phyloP scores from a whole-genome alignment of 208 protist species.

The Trypanosoma theileri region DNA sequence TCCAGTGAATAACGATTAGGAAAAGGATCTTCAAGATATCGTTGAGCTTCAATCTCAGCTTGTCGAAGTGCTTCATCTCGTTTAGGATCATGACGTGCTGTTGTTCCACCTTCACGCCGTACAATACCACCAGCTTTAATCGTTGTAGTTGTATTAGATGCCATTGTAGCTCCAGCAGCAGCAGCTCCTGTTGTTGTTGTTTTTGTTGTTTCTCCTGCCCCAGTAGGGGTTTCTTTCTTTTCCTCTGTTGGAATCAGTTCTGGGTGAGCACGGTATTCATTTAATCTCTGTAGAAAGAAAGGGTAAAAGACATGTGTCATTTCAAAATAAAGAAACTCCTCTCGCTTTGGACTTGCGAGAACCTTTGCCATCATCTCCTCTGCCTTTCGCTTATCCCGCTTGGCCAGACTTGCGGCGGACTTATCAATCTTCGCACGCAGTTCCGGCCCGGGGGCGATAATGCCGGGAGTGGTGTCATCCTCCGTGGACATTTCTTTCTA shows the following conservation, averaged over 20 bases:
- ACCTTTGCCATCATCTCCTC: slow-evolving; percentile 85
- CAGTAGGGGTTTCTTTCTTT: slow-evolving; percentile 19
- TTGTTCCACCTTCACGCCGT: slow-evolving; percentile 60
- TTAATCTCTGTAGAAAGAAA: slow-evolving; percentile 85
- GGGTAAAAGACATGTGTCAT: slow-evolving; percentile 88
- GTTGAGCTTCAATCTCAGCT: slow-evolving; percentile 69
- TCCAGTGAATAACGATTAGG: slow-evolving; percentile 72
- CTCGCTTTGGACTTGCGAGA: slow-evolving; percentile 66
- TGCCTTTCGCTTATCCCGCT: slow-evolving; percentile 65
- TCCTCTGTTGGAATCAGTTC: slow-evolving; percentile 45
- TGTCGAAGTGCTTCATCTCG: slow-evolving; percentile 70
- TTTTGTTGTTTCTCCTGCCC: slow-evolving; percentile 32
- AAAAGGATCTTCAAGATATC: slow-evolving; percentile 78
- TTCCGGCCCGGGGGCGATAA: slow-evolving; percentile 83
- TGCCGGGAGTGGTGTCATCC: slow-evolving; percentile 55
- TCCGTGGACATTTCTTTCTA: slow-evolving; percentile 32
- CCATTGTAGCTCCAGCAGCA: slow-evolving; percentile 24
- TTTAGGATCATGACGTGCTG: slow-evolving; percentile 43
- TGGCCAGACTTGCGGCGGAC: slow-evolving; percentile 70
- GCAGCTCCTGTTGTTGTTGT: slow-evolving; percentile 26
- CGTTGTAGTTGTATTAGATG: slow-evolving; percentile 42
- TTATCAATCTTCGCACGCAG: slow-evolving; percentile 72
- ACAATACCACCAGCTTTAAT: slow-evolving; percentile 48
- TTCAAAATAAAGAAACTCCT: slow-evolving; percentile 79
- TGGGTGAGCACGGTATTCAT: slow-evolving; percentile 75